Evolutionary conservation across 495 filamentous ascomycete genomes (phyloP).

Genomic region (Aspergillus haitiensis): DNA sequence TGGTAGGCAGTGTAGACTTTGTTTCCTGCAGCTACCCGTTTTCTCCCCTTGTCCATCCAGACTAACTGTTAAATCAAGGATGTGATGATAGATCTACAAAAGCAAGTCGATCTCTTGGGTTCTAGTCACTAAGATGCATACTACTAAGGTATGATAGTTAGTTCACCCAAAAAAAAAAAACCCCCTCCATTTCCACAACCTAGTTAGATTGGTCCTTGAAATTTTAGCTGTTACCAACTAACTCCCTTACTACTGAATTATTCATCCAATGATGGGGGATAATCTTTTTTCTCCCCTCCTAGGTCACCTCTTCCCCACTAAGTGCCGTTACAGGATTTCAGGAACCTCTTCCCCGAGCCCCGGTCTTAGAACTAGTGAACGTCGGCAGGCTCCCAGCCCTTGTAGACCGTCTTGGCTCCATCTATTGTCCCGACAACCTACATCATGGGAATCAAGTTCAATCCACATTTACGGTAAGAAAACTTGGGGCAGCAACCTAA

Average conservation of each 20-base stretch:
- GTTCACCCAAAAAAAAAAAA: neutral
- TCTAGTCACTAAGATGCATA: neutral
- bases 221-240: neutral
- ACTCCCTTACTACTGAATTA: neutral
- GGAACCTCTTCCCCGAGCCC: slow-evolving; percentile 29
- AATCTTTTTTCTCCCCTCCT: neutral
- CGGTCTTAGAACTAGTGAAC: slow-evolving; percentile 21
- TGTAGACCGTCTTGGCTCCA: slow-evolving; percentile 20
- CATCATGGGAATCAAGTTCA: slow-evolving; percentile 11
- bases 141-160: neutral
- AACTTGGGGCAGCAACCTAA: slow-evolving; percentile 6
- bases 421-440: slow-evolving; percentile 18
- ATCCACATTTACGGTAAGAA: slow-evolving; percentile 20
- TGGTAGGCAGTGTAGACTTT: neutral
- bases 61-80: neutral
- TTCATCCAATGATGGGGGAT: neutral
- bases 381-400: slow-evolving; percentile 18
- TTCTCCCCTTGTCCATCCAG: slow-evolving; percentile 6
- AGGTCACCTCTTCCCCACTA: slow-evolving; percentile 18
- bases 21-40: slow-evolving; percentile 24
- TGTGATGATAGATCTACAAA: slow-evolving; percentile 14
- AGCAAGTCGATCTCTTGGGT: slow-evolving; percentile 13
- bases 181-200: neutral
- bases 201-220: neutral
- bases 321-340: slow-evolving; percentile 31